A percentile compares a stretch with the other conserved stretches of the same genome.
Conservation (phyloP, 139 green algal species). For the Picochlorum sp. region DNA sequence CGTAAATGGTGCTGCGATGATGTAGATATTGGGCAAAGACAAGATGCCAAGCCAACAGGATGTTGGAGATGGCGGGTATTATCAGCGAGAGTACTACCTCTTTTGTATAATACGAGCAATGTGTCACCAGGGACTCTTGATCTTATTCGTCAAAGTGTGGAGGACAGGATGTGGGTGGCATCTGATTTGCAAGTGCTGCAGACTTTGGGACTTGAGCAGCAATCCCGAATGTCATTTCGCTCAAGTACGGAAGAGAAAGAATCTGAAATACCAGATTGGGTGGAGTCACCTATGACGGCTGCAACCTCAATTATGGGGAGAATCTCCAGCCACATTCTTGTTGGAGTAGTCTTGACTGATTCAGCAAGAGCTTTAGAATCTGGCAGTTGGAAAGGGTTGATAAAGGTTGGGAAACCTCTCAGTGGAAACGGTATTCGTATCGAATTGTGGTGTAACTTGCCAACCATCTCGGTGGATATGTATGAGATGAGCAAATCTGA, state of each 20-base stretch:
- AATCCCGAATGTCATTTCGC: too few species aligned
- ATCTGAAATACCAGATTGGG: neutral
- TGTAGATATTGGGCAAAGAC: neutral
- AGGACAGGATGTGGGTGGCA: constrained; percentile 31
- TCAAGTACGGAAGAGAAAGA: neutral
- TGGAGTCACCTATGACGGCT: constrained; percentile 8
- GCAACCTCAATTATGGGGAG: neutral
- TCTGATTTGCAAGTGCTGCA: constrained; percentile 21
- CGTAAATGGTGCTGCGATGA: constrained; percentile 7
- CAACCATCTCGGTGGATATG: too few species aligned
- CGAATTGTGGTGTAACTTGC: neutral
- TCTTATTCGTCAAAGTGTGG: constrained; percentile 16
- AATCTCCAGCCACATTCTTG: neutral
- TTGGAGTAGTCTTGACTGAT: constrained; percentile 5
- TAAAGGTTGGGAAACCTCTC: neutral
- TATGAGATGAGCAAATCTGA: too few species aligned
- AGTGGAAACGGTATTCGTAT: neutral
- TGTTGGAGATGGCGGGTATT: neutral
- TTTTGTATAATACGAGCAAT: neutral
- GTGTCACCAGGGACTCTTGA: neutral
- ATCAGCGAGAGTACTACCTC: neutral
- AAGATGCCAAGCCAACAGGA: neutral
- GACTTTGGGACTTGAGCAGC: neutral
- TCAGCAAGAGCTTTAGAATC: neutral
- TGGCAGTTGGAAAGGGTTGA: neutral